A percentile compares a stretch with the other conserved stretches of the same genome.
Evolutionary conservation across 2,329 filamentous ascomycete species (phyloP).

Genomic region (Stagonosporopsis rhizophila): DNA sequence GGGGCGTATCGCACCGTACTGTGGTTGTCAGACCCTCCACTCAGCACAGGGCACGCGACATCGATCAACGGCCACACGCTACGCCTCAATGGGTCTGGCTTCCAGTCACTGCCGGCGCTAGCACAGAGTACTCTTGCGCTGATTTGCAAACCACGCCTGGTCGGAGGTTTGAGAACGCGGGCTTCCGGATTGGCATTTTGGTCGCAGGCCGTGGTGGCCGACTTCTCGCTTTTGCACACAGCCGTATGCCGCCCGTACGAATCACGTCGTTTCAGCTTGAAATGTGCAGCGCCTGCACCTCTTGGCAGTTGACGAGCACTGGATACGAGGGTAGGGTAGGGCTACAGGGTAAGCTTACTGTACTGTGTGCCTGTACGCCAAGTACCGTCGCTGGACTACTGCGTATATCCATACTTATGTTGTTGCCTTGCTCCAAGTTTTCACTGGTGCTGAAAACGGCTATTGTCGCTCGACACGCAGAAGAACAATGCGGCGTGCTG

Average conservation of each 20-base stretch:
- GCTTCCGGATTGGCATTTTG: conserved; percentile 16
- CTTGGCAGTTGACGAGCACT: neutral
- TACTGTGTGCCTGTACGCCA: neutral
- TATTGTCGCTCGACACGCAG: neutral
- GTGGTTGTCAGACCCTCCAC: conserved; percentile 1
- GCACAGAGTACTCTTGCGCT: neutral
- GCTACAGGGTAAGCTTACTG: conserved; percentile 7
- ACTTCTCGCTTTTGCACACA: conserved; percentile 4
- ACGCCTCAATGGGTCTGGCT: conserved; percentile 1
- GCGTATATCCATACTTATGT: neutral
- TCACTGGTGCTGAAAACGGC: neutral
- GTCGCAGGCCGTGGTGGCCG: neutral
- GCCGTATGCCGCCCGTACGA: conserved; percentile 3
- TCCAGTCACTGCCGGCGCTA: conserved; percentile 14
- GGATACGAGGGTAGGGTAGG: conserved; percentile 7
- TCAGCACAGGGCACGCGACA: conserved; percentile 10
- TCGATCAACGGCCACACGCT: neutral
- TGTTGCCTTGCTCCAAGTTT: neutral
- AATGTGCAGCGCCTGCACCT: neutral
- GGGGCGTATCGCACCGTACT: neutral
- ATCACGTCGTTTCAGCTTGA: neutral
- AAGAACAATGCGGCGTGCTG: neutral
- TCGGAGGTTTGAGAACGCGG: conserved; percentile 15
- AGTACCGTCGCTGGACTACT: neutral
- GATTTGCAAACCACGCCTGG: conserved; percentile 3